Conservation (phyloP, 495 filamentous ascomycete genomes). For the Copromyces sp. region DNA sequence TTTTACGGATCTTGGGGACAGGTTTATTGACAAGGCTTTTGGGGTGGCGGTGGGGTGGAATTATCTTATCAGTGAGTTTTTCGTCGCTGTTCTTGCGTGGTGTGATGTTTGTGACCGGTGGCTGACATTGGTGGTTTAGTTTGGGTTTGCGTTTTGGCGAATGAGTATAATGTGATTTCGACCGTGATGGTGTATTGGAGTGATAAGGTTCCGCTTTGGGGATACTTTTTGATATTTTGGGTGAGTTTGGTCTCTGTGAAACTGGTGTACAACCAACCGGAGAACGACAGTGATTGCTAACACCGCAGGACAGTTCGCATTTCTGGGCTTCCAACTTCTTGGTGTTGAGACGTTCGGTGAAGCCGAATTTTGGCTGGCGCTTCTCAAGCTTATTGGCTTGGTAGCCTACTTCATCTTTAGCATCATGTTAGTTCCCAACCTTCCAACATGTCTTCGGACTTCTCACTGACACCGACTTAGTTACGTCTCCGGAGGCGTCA, state of each 20-base stretch:
- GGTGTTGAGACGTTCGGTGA: conserved; percentile 48
- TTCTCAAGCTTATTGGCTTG: conserved; percentile 58
- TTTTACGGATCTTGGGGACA: conserved; percentile 51
- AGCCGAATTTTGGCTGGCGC: conserved; percentile 53
- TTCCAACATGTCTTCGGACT: not conserved
- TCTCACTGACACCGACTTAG: conserved; percentile 3
- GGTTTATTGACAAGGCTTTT: conserved; percentile 65
- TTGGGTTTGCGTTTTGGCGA: conserved; percentile 50
- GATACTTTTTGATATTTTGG: conserved; percentile 60
- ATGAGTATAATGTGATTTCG: conserved; percentile 49
- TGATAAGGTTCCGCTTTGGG: conserved; percentile 37
- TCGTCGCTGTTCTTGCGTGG: not conserved
- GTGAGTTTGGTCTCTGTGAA: conserved; percentile 23
- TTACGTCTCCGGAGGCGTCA: conserved; percentile 41
- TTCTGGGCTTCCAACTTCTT: conserved; percentile 36
- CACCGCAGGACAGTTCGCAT: conserved; percentile 23
- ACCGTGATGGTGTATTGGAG: conserved; percentile 54
- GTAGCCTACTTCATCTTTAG: conserved; percentile 59
- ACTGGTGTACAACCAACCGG: not conserved
- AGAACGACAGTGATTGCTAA: conserved; percentile 9
- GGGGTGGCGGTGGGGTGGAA: conserved; percentile 82
- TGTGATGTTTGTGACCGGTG: not conserved
- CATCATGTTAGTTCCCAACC: conserved; percentile 35
- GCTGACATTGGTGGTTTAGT: conserved; percentile 6
- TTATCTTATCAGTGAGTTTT: conserved; percentile 44